These are phyloP conservation scores for Penicillium sclerotigenum DNA, from an alignment of 2,329 filamentous ascomycete genomes.

Conservation along the genomic window DNA sequence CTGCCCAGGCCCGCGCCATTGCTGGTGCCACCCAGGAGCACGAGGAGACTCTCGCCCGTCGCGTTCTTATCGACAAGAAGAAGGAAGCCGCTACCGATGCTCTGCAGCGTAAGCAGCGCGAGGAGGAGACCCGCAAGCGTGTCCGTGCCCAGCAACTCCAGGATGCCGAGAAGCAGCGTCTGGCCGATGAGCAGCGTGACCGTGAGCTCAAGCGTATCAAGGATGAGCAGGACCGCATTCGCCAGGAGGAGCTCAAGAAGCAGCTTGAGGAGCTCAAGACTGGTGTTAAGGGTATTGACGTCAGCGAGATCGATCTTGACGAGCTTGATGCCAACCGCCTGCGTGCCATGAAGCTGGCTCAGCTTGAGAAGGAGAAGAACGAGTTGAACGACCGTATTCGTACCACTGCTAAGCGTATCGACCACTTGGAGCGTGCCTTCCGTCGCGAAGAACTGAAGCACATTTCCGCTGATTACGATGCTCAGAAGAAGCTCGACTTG, in stretches of 20 bases:
- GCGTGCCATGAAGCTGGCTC: conserved; percentile 89
- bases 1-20: conserved; percentile 75
- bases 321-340: conserved; percentile 86
- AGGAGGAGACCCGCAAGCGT: conserved; percentile 84
- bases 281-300: conserved; percentile 74
- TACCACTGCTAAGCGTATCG: conserved; percentile 89
- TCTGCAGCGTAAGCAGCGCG: conserved; percentile 83
- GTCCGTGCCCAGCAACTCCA: conserved; percentile 82
- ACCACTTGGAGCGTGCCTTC: conserved; percentile 95
- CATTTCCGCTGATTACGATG: conserved; percentile 77
- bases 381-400: conserved; percentile 87
- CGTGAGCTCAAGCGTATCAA: conserved; percentile 82
- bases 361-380: conserved; percentile 97
- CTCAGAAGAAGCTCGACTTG: conserved; percentile 73
- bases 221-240: conserved; percentile 83
- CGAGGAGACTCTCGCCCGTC: conserved; percentile 75
- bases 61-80: conserved; percentile 90
- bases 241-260: conserved; percentile 90
- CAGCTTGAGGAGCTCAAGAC: conserved; percentile 89
- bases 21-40: conserved; percentile 92
- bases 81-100: conserved; percentile 93
- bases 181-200: conserved; percentile 88
- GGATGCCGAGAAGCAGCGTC: conserved; percentile 82
- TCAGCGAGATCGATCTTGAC: conserved; percentile 69
- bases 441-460: conserved; percentile 95